Evolutionary conservation across 2,329 filamentous ascomycete genomes (phyloP), one percentile per base, ranked within the genome.

Genomic region (Helminthosporium solani): DNA sequence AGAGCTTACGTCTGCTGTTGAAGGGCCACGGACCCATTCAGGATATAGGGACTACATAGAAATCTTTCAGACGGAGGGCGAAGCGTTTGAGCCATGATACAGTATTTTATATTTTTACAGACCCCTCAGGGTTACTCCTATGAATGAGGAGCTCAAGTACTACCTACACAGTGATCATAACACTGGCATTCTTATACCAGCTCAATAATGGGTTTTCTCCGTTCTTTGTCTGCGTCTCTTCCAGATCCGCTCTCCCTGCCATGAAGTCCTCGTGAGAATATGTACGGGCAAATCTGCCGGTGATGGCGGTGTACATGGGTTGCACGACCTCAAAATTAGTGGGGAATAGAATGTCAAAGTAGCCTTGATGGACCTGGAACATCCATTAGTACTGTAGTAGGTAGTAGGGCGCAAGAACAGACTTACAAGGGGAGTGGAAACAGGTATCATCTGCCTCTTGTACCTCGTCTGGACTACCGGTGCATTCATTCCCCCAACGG

Each of bases 281-380:
- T 41, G 95, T 88, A 41, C 87, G 82, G 2, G 91, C 96, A 60
- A 97, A 77, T 67, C 95, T 94, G 25, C 92, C 92, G 0, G 94
- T 99, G 60, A 97, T 84, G 50, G 90, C 90, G 45, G 89, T 85
- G 73, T 99, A 99, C 58, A 97, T 84, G 60, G 90, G 85, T 71
- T 97, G 90, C 72, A 94, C 86, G 56, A 95, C 86, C 52, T 82
- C 79, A 67, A 99, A 99, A 71, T 99, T 87, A 9, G 94, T 99
- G 0, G 94, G 94, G 74, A 99, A 99, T 66, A 99, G 85, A 61
- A 99, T 96, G 68, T 99, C 95, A 67, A 99, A 99, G 73, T 96
- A 97, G 36, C 94, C 95, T 75, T 99, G 95, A 69, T 97, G 91
- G 38, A 96, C 89, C 89, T 95, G 20, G 15, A 27, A 20, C 3